Percentiles rank a stretch among this genome's conserved stretches.
Conservation (phyloP, 2,329 filamentous ascomycete genomes). For the Trichoderma polysporum region DNA sequence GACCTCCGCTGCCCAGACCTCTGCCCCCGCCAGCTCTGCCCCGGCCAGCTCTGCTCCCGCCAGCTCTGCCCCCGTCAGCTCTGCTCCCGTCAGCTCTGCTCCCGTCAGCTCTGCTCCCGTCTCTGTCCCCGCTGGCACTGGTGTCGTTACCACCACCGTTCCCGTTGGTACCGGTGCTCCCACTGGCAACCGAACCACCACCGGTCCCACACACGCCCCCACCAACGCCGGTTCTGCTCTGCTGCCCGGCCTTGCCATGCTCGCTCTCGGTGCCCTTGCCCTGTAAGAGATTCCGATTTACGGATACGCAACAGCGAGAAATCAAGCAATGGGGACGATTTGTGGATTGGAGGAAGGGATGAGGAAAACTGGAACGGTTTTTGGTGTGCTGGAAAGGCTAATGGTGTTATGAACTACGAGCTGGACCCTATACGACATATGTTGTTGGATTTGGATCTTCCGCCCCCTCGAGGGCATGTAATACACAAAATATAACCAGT, state of each 20-base stretch:
- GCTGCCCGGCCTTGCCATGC: conserved; percentile 35
- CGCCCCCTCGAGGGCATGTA: conserved; percentile 18
- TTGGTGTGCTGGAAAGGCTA: background rate
- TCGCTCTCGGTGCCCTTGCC: conserved; percentile 36
- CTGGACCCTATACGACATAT: conserved; percentile 12
- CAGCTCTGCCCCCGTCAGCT: conserved; percentile 2
- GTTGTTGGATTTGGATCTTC: conserved; percentile 22
- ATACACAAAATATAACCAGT: conserved; percentile 26
- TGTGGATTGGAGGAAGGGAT: background rate
- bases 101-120: conserved; percentile 19
- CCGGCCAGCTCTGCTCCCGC: background rate
- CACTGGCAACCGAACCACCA: conserved; percentile 24
- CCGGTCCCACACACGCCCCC: conserved; percentile 22
- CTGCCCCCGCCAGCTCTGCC: background rate
- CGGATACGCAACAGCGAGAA: background rate
- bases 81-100: background rate
- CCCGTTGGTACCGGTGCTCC: conserved; percentile 22
- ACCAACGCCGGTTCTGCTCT: conserved; percentile 34
- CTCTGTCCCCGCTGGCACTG: conserved; percentile 15
- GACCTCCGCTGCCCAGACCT: background rate
- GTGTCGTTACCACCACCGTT: conserved; percentile 16
- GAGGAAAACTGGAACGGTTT: background rate
- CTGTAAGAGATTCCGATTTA: conserved; percentile 33
- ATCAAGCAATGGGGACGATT: background rate
- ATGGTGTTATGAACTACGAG: conserved; percentile 16